A percentile compares a stretch with the other conserved stretches of the same genome.
Conservation (phyloP, 2,329 filamentous ascomycete species). For the Paraphaeosphaeria sporulosa region DNA sequence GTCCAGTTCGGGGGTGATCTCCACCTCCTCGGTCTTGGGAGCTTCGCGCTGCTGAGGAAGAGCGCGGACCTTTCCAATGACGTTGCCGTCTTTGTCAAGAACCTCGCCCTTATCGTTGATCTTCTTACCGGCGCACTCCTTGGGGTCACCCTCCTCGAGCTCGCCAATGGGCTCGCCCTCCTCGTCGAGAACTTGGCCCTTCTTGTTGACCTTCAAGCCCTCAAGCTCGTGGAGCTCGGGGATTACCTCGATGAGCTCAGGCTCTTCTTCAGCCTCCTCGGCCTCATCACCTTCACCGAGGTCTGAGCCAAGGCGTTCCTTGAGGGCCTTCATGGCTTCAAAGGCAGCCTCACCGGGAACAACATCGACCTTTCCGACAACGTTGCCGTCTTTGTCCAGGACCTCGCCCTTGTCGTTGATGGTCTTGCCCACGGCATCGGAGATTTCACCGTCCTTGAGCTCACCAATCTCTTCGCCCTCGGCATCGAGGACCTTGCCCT, state of each 20-base stretch:
- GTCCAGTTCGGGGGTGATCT: slow-evolving; percentile 54
- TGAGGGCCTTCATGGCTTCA: slow-evolving; percentile 57
- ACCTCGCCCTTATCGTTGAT: slow-evolving; percentile 71
- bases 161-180: slow-evolving; percentile 63
- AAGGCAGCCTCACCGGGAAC: slow-evolving; percentile 60
- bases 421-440: slow-evolving; percentile 56
- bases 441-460: slow-evolving; percentile 56
- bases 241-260: slow-evolving; percentile 49
- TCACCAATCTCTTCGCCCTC: slow-evolving; percentile 61
- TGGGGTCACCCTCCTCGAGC: slow-evolving; percentile 64
- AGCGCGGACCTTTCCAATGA: slow-evolving; percentile 67
- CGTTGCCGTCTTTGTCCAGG: slow-evolving; percentile 58
- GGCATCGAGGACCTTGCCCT: slow-evolving; percentile 61
- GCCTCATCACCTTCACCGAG: slow-evolving; percentile 42
- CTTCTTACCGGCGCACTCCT: slow-evolving; percentile 71
- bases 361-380: slow-evolving; percentile 58
- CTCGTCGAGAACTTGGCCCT: slow-evolving; percentile 61
- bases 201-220: slow-evolving; percentile 66
- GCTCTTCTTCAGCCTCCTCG: slow-evolving; percentile 44
- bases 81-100: slow-evolving; percentile 68
- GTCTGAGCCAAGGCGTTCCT: slow-evolving; percentile 54
- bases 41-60: slow-evolving; percentile 48
- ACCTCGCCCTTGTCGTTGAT: slow-evolving; percentile 61
- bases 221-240: slow-evolving; percentile 58
- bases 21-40: slow-evolving; percentile 27